Base-by-base conservation (phyloP, 192 early-diverging fungal species). In the Coemansia sp. region DNA sequence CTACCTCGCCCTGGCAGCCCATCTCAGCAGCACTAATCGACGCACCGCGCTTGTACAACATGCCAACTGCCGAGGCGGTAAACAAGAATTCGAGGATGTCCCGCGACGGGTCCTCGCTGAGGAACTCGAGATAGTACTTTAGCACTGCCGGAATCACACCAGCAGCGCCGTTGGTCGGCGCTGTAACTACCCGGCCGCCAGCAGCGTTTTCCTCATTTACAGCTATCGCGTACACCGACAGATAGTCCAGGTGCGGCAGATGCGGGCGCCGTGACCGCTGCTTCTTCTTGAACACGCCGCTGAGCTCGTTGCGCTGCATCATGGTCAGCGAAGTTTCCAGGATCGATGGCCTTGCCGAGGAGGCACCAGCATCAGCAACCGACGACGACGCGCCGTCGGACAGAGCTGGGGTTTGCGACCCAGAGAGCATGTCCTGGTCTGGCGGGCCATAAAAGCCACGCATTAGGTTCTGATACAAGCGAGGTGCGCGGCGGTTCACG, bases 1-100 rank as follows among this genome's bases (percentile, higher is more conserved):
- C 95, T 4, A 98, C 94, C 77, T 98, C 95, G 44, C 95, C 95
- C 68, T 95, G 93, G 71, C 95, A 98, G 43, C 95, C 95, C 86
- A 98, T 92, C 70, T 95, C 95, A 6, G 95, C 95, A 0, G 94
- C 91, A 29, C 91, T 93, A 44, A 98, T 98, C 32, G 86, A 88
- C 0, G 95, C 95, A 5, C 95, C 93, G 40, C 92, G 85, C 78
- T 98, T 98, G 83, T 90, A 98, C 35, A 98, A 78, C 95, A 98
- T 98, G 16, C 95, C 95, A 52, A 98, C 89, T 2, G 95, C 95
- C 0, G 93, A 88, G 1, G 92, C 90, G 0, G 95, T 98, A 43
- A 98, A 84, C 33, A 98, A 65, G 58, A 95, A 95, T 69, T 95
- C 92, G 76, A 94, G 86, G 25, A 94, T 86, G 57, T 95, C 95